Evolutionary conservation across 805 yeast genomes (phyloP), one percentile per base, ranked within the genome.

Genomic region (Saturnispora halmiae): DNA sequence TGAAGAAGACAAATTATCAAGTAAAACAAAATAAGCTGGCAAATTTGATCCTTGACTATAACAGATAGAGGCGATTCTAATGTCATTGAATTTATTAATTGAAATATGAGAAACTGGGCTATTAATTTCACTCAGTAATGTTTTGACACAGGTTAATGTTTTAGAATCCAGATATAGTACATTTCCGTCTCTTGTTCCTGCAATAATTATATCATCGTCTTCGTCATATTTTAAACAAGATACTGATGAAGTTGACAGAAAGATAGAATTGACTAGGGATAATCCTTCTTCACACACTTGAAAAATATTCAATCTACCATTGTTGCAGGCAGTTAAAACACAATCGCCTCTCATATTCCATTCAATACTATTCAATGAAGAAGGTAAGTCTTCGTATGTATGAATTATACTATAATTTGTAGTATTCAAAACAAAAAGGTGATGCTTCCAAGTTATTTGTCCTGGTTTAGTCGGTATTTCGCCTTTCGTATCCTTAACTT

Each of bases 121-220:
- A 28, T 46, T 42, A 20, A 41, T 32, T 4, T 44, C 41, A 4
- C 19, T 16, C 5, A 44, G 20, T 14, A 34, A 18, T 5, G 50
- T 37, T 18, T 34, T n/a, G 1, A 38, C 24, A 19, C 47, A 44
- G 3, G 32, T 34, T 41, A 46, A 31, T 1, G 46, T 34, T 6
- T 7, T 36, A 6, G 47, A 34, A 28, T 46, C 47, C 16, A 46
- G 21, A 9, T 36, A 14, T 10, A 38, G 29, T 2, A 41, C 33
- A 38, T 44, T 46, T 2, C 50, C 50, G 33, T 46, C 50, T 19
- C 47, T 41, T 11, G 50, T 42, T 13, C 50, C 50, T 3, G 41
- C 27, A 4, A 46, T n/a, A 4, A 46, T n/a, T 9, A 11, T 14
- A 18, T 33, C 22, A 19, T 37, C 39, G 7, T 25, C 26, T 4